Evolutionary conservation across 2,329 filamentous ascomycete genomes (phyloP).

Genomic region (Hyphodiscus sp.): DNA sequence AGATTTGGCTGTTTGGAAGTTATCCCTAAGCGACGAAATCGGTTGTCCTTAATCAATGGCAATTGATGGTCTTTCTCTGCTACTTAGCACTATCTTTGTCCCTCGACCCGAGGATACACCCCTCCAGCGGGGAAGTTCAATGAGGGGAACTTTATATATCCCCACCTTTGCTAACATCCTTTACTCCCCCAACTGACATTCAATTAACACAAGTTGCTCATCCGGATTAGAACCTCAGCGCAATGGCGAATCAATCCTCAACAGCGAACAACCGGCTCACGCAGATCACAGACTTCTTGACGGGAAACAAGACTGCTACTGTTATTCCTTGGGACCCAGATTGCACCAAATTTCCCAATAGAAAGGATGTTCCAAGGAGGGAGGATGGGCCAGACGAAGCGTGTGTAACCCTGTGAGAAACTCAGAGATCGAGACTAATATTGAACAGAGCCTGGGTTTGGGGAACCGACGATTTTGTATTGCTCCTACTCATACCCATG

Average conservation of each 20-base stretch:
- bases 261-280: constrained; percentile 19
- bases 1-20: too few species aligned
- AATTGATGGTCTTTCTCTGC: too few species aligned
- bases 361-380: constrained; percentile 25
- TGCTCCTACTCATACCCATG: background rate
- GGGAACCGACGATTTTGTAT: constrained; percentile 27
- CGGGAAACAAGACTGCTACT: constrained; percentile 20
- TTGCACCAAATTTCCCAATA: constrained; percentile 25
- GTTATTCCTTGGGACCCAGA: constrained; percentile 26
- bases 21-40: too few species aligned
- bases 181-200: background rate
- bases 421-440: background rate
- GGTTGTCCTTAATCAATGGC: too few species aligned
- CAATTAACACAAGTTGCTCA: background rate
- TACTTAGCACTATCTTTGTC: too few species aligned
- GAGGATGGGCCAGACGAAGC: constrained; percentile 26
- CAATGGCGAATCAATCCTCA: constrained; percentile 16
- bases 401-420: constrained; percentile 10
- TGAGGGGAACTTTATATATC: too few species aligned
- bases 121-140: too few species aligned
- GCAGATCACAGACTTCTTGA: constrained; percentile 23
- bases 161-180: background rate
- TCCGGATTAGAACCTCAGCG: constrained; percentile 1
- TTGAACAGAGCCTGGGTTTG: constrained; percentile 27
- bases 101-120: too few species aligned